Evolutionary conservation across 345 rosid genomes (phyloP).

Genomic region (Aquilaria malaccensis): DNA sequence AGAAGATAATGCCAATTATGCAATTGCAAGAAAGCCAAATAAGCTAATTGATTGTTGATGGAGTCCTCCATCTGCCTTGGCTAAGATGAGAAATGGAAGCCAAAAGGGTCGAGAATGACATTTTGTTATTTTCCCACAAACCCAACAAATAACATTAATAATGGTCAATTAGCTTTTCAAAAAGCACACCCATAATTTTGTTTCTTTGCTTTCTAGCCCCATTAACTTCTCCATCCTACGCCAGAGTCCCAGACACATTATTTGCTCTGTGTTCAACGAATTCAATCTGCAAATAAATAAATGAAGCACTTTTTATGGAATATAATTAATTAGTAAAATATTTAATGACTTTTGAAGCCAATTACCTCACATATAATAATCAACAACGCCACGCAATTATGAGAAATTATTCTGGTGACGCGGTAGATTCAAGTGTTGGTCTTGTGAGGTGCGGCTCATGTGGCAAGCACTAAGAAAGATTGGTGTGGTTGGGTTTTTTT

Average conservation of each 20-base stretch:
- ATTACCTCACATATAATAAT: too few species aligned
- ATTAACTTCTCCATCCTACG: neutral
- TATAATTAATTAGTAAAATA: too few species aligned
- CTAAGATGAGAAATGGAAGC: neutral
- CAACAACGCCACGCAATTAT: too few species aligned
- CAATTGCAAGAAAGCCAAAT: neutral
- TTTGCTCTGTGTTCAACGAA: too few species aligned
- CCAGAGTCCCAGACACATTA: too few species aligned
- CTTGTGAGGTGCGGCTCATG: constrained; percentile 9
- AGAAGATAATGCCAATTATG: constrained; percentile 10
- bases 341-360: too few species aligned
- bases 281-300: too few species aligned
- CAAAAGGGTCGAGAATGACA: neutral
- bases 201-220: neutral
- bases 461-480: constrained; percentile 20
- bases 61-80: neutral
- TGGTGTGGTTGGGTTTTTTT: constrained; percentile 3
- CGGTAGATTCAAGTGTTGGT: too few species aligned
- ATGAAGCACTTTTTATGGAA: too few species aligned
- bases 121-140: neutral
- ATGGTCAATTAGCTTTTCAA: constrained; percentile 10
- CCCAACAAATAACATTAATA: neutral
- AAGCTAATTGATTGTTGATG: neutral
- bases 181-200: constrained; percentile 13
- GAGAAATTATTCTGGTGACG: too few species aligned